Evolutionary conservation across 352 stramenopile genomes (phyloP), one percentile per base, ranked within the genome.

Genomic region (Aphanomyces astaci): DNA sequence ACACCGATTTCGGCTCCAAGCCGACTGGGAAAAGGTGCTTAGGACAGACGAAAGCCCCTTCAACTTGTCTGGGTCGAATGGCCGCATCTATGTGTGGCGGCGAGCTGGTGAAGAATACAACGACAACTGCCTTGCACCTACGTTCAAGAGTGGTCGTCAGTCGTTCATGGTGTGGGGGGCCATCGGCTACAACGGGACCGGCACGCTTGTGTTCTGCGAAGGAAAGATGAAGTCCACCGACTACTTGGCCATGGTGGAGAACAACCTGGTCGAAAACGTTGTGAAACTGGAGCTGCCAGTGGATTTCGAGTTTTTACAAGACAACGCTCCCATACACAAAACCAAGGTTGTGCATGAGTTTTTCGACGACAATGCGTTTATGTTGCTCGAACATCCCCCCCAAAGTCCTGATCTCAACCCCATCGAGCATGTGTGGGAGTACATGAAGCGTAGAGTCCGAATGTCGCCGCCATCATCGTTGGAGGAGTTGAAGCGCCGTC

Each of bases 361-460:
- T 28, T 27, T 66, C 10, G 46, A 24, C 13, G 57, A 66, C 17
- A 27, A 53, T 36, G 32, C 24, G 24, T 24, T 66, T 17, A 33
- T 55, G 15, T 11, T 40, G 19, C 28, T 66, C 30, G 24, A 24
- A 19, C 60, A 68, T 30, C 60, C 60, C n/a, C n/a, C n/a, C n/a
- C n/a, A 59, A 30, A 68, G 60, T 43, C 60, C 60, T 49, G 43
- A 68, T 52, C 56, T 65, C 56, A 65, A 65, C 40, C 56, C 56
- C 32, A 65, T 65, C 39, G 56, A 65, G 24, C 13, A 65, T 53
- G n/a, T 65, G n/a, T 65, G 56, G 56, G 56, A 39, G 28, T 48
- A 48, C 17, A 19, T 63, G 28, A 63, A 63, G 54, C 27, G 31
- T 48, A 31, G 43, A 31, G 17, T 63, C 4, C n/a, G n/a, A 4